Conservation (phyloP, 148 eudicot genomes). For the Diospyros kaki region DNA sequence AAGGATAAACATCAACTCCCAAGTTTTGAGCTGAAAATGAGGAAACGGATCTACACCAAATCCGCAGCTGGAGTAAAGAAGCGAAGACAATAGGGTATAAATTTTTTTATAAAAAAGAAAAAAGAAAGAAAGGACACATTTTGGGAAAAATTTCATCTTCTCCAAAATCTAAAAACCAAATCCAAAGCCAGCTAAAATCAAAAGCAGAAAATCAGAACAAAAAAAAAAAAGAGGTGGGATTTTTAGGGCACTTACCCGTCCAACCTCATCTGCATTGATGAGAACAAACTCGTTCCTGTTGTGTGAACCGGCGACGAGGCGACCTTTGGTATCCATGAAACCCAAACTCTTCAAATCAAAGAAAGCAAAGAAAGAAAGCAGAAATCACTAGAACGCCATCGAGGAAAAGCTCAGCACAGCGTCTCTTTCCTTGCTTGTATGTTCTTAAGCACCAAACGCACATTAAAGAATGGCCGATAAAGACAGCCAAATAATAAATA, state of each 20-base stretch:
- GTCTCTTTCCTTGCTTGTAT: not conserved
- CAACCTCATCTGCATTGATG: constrained; percentile 70
- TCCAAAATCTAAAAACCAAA: not conserved
- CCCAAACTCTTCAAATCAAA: constrained; percentile 10
- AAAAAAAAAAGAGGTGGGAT: constrained; percentile 8
- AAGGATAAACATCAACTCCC: not conserved
- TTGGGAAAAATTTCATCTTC: not conserved
- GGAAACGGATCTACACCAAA: constrained; percentile 3
- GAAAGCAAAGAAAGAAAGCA: constrained; percentile 4
- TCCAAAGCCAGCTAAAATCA: constrained; percentile 2
- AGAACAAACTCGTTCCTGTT: constrained; percentile 64
- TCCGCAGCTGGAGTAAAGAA: not conserved
- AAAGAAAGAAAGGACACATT: not conserved
- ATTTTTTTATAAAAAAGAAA: not conserved
- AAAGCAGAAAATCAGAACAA: not conserved
- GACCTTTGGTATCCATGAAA: constrained; percentile 54
- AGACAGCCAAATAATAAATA: constrained; percentile 18
- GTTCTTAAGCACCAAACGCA: constrained; percentile 23
- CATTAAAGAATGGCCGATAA: constrained; percentile 31
- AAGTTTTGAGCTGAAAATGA: not conserved
- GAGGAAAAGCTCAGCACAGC: constrained; percentile 1
- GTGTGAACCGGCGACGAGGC: constrained; percentile 70
- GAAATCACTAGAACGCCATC: constrained; percentile 20
- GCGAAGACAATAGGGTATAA: not conserved
- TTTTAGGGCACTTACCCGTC: constrained; percentile 39